Evolutionary conservation across 768 basidiomycete species (phyloP), one percentile per base, ranked within the genome.

Genomic region (Inosperma sp.): DNA sequence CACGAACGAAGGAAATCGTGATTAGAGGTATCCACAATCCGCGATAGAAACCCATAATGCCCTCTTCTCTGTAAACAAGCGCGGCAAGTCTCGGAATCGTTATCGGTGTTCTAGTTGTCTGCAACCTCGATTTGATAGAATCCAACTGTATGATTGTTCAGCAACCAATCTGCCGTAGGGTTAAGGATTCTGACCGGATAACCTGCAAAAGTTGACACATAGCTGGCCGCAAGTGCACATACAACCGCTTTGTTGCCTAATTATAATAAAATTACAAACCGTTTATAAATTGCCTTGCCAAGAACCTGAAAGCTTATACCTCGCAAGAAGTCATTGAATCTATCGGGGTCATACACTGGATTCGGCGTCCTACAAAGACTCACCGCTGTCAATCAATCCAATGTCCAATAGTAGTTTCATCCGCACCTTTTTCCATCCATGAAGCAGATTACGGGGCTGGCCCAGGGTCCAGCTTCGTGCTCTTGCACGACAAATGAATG

Each of bases 1-100:
- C 66, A 84, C 95, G 91, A 67, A 97, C 93, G 65, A 95, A 92
- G 5, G 93, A 93, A 59, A 98, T 98, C 7, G 93, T 95, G 68
- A 93, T 76, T 49, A 97, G 80, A 40, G 95, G 94, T 59, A 98
- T 88, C 82, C 88, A 90, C 44, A 93, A 63, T 51, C 91, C 91
- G 50, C 93, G 79, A 68, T 90, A 95, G 70, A 93, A 97, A 48
- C 95, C 94, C 57, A 78, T 78, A 27, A 91, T 68, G n/a, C 92
- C 86, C 69, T 93, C 87, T 61, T 93, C 90, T 25, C 79, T 79
- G 67, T 88, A 89, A 22, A 93, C 84, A 57, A 84, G 69, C 22
- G 74, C 69, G 50, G 89, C 83, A 55, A 89, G 79, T 61, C 74
- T 78, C 22, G 83, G 81, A 48, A 95, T 82, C 7, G 88, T 81